Percentiles rank a stretch among this genome's conserved stretches.
These are phyloP conservation scores for Annulohypoxylon maeteangense DNA, from an alignment of 495 filamentous ascomycete species.

Conservation along the genomic window DNA sequence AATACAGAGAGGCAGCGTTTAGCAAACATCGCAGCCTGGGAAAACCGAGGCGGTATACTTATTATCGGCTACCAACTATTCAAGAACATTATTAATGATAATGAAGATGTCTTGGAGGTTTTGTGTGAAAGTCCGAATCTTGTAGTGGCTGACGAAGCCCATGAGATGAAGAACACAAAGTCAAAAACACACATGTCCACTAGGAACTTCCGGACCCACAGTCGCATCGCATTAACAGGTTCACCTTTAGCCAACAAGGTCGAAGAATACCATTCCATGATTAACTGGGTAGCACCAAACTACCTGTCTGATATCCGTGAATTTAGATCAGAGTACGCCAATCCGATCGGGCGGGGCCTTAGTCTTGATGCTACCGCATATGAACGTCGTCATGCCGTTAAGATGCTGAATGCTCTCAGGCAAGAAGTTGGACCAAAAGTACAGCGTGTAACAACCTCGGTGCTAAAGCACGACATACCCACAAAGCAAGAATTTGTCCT, in stretches of 20 bases:
- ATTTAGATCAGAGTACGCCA: slow-evolving; percentile 74
- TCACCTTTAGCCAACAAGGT: slow-evolving; percentile 88
- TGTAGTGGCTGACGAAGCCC: slow-evolving; percentile 90
- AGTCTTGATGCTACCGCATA: slow-evolving; percentile 66
- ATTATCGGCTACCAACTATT: slow-evolving; percentile 80
- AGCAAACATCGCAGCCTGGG: slow-evolving; percentile 66
- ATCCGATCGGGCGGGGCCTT: slow-evolving; percentile 78
- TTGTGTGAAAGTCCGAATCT: slow-evolving; percentile 73
- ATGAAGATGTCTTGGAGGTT: slow-evolving; percentile 49
- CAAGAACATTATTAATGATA: slow-evolving; percentile 39
- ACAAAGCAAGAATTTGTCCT: slow-evolving; percentile 85
- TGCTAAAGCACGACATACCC: slow-evolving; percentile 71
- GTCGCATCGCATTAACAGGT: slow-evolving; percentile 87
- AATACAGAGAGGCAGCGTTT: slow-evolving; percentile 49
- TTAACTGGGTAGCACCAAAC: slow-evolving; percentile 86
- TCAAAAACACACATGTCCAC: slow-evolving; percentile 64
- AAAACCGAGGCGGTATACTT: slow-evolving; percentile 73
- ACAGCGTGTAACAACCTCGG: slow-evolving; percentile 74
- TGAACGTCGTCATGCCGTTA: slow-evolving; percentile 68
- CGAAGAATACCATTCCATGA: slow-evolving; percentile 82
- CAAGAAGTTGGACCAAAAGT: slow-evolving; percentile 81
- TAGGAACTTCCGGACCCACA: slow-evolving; percentile 69
- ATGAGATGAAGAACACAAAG: slow-evolving; percentile 74
- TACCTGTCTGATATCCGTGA: slow-evolving; percentile 74
- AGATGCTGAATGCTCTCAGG: slow-evolving; percentile 76